A percentile compares a stretch with the other conserved stretches of the same genome.
phyloP scores from a whole-genome alignment of 176 grass and related monocot species.

The Miscanthus lutarioriparius region DNA sequence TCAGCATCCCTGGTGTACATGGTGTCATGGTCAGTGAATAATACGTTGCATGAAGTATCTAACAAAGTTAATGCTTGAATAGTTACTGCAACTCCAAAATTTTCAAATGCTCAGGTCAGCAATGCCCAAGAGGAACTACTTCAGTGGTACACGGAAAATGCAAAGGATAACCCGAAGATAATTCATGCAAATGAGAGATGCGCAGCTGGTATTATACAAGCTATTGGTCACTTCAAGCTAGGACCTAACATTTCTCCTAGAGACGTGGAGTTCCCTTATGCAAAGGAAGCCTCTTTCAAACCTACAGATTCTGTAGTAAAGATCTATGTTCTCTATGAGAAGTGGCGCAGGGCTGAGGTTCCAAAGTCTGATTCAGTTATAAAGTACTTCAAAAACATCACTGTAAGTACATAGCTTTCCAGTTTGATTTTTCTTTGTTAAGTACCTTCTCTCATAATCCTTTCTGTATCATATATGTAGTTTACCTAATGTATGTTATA shows the following conservation, averaged over 20 bases:
- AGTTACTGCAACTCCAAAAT: slow-evolving; percentile 26
- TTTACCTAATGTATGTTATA: slow-evolving; percentile 1
- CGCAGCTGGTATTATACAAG: slow-evolving; percentile 83
- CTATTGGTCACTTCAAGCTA: slow-evolving; percentile 71
- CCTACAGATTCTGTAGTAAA: slow-evolving; percentile 61
- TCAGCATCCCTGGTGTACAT: slow-evolving; percentile 75
- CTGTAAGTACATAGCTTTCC: slow-evolving; percentile 51
- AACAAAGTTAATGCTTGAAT: slow-evolving; percentile 11
- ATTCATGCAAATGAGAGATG: slow-evolving; percentile 80
- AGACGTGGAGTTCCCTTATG: slow-evolving; percentile 60
- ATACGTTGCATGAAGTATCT: slow-evolving; percentile 1
- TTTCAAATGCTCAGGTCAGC: slow-evolving; percentile 58
- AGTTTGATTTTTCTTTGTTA: slow-evolving; percentile 15
- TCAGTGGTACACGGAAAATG: slow-evolving; percentile 71
- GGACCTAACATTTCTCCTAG: slow-evolving; percentile 73
- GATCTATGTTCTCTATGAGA: slow-evolving; percentile 76
- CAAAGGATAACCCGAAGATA: slow-evolving; percentile 60
- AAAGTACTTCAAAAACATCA: slow-evolving; percentile 53
- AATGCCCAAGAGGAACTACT: slow-evolving; percentile 83
- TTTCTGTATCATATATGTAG: neutral
- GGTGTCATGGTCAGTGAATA: slow-evolving; percentile 82
- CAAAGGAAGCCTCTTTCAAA: slow-evolving; percentile 41
- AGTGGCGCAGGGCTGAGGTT: slow-evolving; percentile 70
- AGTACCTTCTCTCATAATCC: slow-evolving; percentile 5
- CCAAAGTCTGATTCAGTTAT: slow-evolving; percentile 55